Base-by-base conservation (phyloP, 148 eudicot genomes). In the Fallopia convolvulus region DNA sequence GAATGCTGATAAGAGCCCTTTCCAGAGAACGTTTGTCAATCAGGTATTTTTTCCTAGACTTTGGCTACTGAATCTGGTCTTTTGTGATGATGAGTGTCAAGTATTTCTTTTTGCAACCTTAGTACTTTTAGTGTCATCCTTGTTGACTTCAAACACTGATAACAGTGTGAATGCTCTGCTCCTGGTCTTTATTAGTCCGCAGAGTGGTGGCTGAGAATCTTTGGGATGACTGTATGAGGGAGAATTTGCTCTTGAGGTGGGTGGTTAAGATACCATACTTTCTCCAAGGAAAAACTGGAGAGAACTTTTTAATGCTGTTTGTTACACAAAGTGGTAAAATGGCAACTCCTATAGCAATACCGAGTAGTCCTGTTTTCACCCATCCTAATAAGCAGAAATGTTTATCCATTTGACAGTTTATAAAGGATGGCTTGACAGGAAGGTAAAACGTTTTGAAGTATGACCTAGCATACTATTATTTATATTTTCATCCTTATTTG, bases 1-100 rank as follows among this genome's bases (percentile, higher is more conserved):
- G 82, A 95, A 95, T 86, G 91, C 85, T 80, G 99, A 93, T 53
- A 95, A 91, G 83, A 95, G 99, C 80, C 99, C 99, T 77, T 93
- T 95, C 78, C 99, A 93, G 79, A 85, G 97, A 74, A 93, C 97
- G 75, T 95, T 95, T 83, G 99, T 91, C 74, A 91, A 93, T 76
- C 99, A 95, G 99, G 99, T 95, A 90, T 74, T 66, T 23, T 52
- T 23, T 52, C 71, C 23, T 32, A 40, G 39, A 44, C 79, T 68
- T 63, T 79, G 74, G 3, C 8, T 41, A 0, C 5, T 39, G 74
- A 50, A 76, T 41, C 70, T 76, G 78, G 70, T 39, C 32, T 52
- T 55, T 32, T 32, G 14, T 30, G 39, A 63, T 26, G 39, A 63
- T 2, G 68, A 61, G 70, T 63, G 70, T 26, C 33, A 4, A 20